Conservation (phyloP, 768 basidiomycete genomes). For the Auricularia heimuer region DNA sequence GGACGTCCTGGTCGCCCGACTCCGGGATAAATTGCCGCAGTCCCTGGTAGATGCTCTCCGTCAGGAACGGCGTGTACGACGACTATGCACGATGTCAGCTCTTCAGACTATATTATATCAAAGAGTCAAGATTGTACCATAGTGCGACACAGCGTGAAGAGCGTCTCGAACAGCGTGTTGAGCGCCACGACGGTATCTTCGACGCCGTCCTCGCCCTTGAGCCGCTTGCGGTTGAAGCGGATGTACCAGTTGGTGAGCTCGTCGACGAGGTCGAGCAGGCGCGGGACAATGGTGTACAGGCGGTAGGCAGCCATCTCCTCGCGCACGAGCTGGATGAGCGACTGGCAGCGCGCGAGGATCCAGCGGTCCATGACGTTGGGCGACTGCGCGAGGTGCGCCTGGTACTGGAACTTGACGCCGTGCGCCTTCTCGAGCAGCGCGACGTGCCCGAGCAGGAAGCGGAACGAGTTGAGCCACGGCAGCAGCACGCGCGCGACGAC, state of each 20-base stretch:
- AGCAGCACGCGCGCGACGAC: slow-evolving; percentile 93
- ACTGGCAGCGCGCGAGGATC: slow-evolving; percentile 98
- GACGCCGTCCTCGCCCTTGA: slow-evolving; percentile 89
- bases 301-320: slow-evolving; percentile 97
- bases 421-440: slow-evolving; percentile 75
- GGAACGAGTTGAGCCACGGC: slow-evolving; percentile 98
- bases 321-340: slow-evolving; percentile 81
- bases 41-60: slow-evolving; percentile 92
- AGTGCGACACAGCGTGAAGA: slow-evolving; percentile 89
- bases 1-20: slow-evolving; percentile 55
- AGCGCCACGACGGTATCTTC: slow-evolving; percentile 82
- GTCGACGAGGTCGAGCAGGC: slow-evolving; percentile 82
- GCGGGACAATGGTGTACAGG: slow-evolving; percentile 95
- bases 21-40: slow-evolving; percentile 78
- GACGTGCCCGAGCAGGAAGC: slow-evolving; percentile 96
- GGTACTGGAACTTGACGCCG: slow-evolving; percentile 72
- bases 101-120: not conserved
- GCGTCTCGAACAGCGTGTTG: slow-evolving; percentile 91
- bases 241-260: slow-evolving; percentile 99
- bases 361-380: slow-evolving; percentile 97
- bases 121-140: slow-evolving; percentile 53
- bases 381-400: slow-evolving; percentile 74
- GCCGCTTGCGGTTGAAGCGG: slow-evolving; percentile 89
- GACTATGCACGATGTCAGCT: slow-evolving; percentile 41
- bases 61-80: slow-evolving; percentile 96